Conservation (phyloP, 495 filamentous ascomycete species). For the Penicillium malachiteum region DNA sequence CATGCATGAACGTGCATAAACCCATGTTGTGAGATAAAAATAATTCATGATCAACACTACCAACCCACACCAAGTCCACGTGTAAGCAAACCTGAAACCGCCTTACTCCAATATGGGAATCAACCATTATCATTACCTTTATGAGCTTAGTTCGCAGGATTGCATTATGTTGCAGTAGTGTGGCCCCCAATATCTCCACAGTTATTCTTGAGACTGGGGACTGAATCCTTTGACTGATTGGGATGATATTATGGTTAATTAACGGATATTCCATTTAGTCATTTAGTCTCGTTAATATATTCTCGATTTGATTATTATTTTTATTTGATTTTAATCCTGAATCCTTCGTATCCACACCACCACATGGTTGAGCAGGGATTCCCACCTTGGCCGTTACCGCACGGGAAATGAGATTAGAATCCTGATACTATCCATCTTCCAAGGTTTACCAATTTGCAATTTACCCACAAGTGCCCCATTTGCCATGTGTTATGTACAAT, state of each 20-base stretch:
- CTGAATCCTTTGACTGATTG: background rate
- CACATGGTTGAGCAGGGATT: constrained; percentile 19
- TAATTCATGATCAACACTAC: constrained; percentile 7
- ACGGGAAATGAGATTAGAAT: constrained; percentile 8
- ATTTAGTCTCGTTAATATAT: background rate
- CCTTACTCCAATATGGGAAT: background rate
- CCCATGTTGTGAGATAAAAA: constrained; percentile 8
- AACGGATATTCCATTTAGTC: background rate
- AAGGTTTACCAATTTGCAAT: background rate
- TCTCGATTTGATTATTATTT: background rate
- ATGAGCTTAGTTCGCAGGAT: constrained; percentile 5
- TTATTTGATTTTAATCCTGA: background rate
- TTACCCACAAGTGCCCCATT: no score
- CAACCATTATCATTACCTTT: background rate
- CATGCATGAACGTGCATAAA: background rate
- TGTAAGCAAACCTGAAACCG: constrained; percentile 21
- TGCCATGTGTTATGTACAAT: background rate
- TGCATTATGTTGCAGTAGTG: constrained; percentile 11
- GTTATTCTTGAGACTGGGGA: background rate
- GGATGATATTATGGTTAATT: constrained; percentile 5
- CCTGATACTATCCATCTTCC: background rate
- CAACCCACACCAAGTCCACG: constrained; percentile 13
- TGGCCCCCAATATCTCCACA: background rate
- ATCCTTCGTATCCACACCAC: constrained; percentile 8
- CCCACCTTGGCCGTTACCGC: background rate